Conservation (phyloP, 768 basidiomycete genomes). For the Ephemerocybe angulata region DNA sequence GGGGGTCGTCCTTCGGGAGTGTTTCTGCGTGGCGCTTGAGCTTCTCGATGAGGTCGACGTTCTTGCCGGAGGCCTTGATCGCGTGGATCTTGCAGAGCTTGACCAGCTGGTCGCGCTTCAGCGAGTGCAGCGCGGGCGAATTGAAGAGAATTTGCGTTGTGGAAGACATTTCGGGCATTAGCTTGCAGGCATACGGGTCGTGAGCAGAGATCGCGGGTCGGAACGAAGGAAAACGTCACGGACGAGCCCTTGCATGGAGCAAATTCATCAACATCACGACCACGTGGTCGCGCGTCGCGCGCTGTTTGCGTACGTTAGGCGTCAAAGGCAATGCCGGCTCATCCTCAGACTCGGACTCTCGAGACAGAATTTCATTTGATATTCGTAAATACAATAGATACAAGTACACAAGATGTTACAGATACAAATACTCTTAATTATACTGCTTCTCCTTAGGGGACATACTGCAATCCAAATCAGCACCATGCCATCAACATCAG, state of each 20-base stretch:
- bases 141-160: slow-evolving; percentile 82
- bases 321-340: not conserved
- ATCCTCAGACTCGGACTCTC: too few relatives aligned
- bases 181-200: not conserved
- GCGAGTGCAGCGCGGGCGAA: slow-evolving; percentile 76
- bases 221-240: not conserved
- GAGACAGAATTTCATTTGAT: too few relatives aligned
- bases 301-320: not conserved
- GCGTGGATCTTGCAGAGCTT: slow-evolving; percentile 82
- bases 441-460: slow-evolving; percentile 13
- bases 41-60: slow-evolving; percentile 63
- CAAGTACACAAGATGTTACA: not conserved
- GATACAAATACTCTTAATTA: not conserved
- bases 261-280: not conserved
- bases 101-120: slow-evolving; percentile 81
- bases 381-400: too few relatives aligned
- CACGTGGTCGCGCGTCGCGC: not conserved
- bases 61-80: slow-evolving; percentile 80
- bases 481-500: slow-evolving; percentile 10
- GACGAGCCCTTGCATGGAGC: not conserved
- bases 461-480: slow-evolving; percentile 9
- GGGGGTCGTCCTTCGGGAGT: slow-evolving; percentile 54
- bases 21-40: slow-evolving; percentile 64
- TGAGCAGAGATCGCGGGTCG: not conserved
- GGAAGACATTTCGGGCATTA: slow-evolving; percentile 47